Base-by-base conservation (phyloP, 1,284 basidiomycete species). In the Cutaneotrichosporon cavernicola region DNA sequence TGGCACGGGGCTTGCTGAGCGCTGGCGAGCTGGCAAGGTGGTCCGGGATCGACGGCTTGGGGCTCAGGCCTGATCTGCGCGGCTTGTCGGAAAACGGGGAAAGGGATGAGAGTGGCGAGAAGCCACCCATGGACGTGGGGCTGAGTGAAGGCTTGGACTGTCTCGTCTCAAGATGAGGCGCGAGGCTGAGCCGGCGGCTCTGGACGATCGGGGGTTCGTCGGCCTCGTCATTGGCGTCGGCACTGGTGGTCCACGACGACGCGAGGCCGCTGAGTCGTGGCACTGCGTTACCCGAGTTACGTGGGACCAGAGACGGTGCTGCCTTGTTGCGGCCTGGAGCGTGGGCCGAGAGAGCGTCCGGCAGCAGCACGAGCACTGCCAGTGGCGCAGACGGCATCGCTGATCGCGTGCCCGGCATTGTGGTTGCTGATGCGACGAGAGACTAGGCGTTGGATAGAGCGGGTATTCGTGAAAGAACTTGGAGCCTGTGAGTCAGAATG, bases 171-270 rank as follows among this genome's bases (percentile, higher is more conserved):
- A 77, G 61, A 4, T 75, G 73, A 2, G 75, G 69, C 2, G 73
- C 77, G 4, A 79, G 66, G 61, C 73, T 75, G 56, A 76, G 60
- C 34, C 77, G 68, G 16, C 77, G 67, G 22, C 68, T 69, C n/a
- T 72, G 63, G n/a, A 57, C 43, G 7, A 69, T 50, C 5, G 62
- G 21, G 13, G 36, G 50, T 11, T 56, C 55, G 32, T 65, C 65
- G 10, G 58, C 21, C 2, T 52, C 49, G 53, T 64, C 58, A 21
- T 21, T 26, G 56, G 21, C 40, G 11, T 58, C 46, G 16, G 26
- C n/a, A 14, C 31, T 5, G 9, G 22, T 61, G 52, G 56, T 52
- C 40, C 56, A 13, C 26, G 51, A 55, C 31, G 51, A 51, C 31
- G 31, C 31, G 13, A 53, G n/a, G 43, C 59, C 56, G 63, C 53